Evolutionary conservation across 2,329 filamentous ascomycete species (phyloP), one percentile per base, ranked within the genome.

Genomic region (Grosmannia serpens): DNA sequence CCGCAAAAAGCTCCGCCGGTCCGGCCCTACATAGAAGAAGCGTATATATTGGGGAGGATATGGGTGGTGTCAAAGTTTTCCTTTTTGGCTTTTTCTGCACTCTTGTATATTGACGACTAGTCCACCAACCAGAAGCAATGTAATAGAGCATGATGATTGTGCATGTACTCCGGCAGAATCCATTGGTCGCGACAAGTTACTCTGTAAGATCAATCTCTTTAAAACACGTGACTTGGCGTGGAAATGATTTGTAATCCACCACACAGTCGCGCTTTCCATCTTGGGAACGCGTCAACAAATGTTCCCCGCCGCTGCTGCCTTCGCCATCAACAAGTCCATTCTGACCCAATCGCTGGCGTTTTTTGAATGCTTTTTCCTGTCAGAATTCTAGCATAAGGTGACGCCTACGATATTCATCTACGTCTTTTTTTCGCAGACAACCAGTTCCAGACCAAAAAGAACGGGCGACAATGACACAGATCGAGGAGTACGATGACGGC

Each of bases 401-500:
- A 38, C 22, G 11, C 29, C 6, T 4, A 1, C 44, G 17, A 38
- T n/a, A 22, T 9, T 26, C 6, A n/a, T 38, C 22, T 27, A 20
- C 22, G n/a, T 41, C n/a, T 3, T 44, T 6, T 9, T 22, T n/a
- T 15, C 20, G 1, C 41, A 44, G 20, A 17, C 41, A 7, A n/a
- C 41, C 3, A 22, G 20, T 17, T n/a, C 20, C 8, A 44, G 17
- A 20, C n/a, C 41, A 44, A 15, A n/a, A 15, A 44, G 13, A 33
- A 9, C 13, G 17, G 33, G 20, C n/a, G 51, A 51, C 38, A 55
- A 79, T 80, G 77, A 73, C 74, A 17, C 71, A 76, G 46, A 71
- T 67, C n/a, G 80, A 83, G 63, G 81, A 86, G 62, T 83, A 84
- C 44, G 88, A 95, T 64, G 85, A 86, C 61, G 80, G 81, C 59